Evolutionary conservation across 441 rosid genomes (phyloP), one percentile per base, ranked within the genome.

Genomic region (Pelargonium citronellum): DNA sequence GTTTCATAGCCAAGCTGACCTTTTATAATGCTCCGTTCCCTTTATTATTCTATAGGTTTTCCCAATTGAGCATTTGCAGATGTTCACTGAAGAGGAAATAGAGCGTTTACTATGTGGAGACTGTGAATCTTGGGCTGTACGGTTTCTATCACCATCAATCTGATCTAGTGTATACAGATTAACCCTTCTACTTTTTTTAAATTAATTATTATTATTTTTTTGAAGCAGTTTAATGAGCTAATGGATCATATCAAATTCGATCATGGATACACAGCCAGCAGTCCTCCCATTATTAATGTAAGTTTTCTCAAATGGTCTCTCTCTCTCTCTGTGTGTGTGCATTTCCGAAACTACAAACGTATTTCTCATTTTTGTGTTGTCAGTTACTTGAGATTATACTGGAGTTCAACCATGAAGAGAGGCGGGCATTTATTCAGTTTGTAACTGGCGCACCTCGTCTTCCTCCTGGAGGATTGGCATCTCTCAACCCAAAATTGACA

Each of bases 241-340:
- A 73, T 85, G 85, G 98, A 95, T 79, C 93, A 95, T 80, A 82
- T 95, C 79, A 95, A 95, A 87, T 92, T 92, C 53, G 99, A 95
- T 84, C 99, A 95, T 71, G 99, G 98, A 80, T 95, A 95, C 79
- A 91, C 99, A 17, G 90, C 93, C 30, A 91, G 99, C 85, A 92
- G 99, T 81, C 91, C 87, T 73, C 96, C 97, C 1, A 75, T 95
- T 69, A 68, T 75, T 71, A 80, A 89, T 74, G 99, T 95, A 16
- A 19, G 92, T 71, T 15, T 67, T 66, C 73, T 19, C 69, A 63
- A 15, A 13, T 60, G 63, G 30, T 70, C 47, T 66, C 9, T 67
- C 65, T 24, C 68, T 68, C 30, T 24, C 39, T 34, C 39, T 34
- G 43, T 5, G 7, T 24, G 9, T 37, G 71, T 68, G 46, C 58